These are phyloP conservation scores for Bryopsis sp. DNA, from an alignment of 139 green algal species.

Conservation along the genomic window DNA sequence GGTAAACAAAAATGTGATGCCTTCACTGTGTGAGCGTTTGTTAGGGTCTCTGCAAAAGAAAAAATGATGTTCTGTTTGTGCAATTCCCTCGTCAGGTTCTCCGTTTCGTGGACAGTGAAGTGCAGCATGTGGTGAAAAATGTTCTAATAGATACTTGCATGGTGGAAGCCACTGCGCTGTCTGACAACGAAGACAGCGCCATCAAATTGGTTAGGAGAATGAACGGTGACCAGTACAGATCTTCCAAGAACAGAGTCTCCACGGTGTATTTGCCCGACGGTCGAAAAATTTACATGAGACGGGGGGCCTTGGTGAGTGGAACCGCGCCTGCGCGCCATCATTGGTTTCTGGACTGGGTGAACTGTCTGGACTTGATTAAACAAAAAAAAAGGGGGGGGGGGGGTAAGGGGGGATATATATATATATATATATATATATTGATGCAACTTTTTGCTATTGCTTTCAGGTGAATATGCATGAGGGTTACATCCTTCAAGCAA, in stretches of 20 bases:
- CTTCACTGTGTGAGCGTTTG: neutral
- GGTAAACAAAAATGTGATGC: no score
- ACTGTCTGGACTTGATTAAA: no score
- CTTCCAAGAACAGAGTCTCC: neutral
- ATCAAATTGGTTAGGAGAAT: neutral
- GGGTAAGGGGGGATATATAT: no score
- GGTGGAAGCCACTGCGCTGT: neutral
- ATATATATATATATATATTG: no score
- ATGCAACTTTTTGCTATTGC: no score
- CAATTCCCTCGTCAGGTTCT: neutral
- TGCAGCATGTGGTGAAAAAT: neutral
- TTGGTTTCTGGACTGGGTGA: no score
- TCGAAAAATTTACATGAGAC: slow-evolving; percentile 7
- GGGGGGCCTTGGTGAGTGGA: no score
- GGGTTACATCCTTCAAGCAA: no score
- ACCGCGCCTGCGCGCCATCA: no score
- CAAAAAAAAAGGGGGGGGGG: no score
- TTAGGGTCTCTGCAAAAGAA: neutral
- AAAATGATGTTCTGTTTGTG: neutral
- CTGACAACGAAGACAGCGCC: neutral
- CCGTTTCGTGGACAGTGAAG: neutral
- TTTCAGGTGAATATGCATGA: no score
- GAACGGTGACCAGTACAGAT: neutral
- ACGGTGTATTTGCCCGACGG: neutral
- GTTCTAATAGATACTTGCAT: neutral